A percentile compares a stretch with the other conserved stretches of the same genome.
Evolutionary conservation across 2,329 filamentous ascomycete species (phyloP).

Genomic region (Alternaria sp.): DNA sequence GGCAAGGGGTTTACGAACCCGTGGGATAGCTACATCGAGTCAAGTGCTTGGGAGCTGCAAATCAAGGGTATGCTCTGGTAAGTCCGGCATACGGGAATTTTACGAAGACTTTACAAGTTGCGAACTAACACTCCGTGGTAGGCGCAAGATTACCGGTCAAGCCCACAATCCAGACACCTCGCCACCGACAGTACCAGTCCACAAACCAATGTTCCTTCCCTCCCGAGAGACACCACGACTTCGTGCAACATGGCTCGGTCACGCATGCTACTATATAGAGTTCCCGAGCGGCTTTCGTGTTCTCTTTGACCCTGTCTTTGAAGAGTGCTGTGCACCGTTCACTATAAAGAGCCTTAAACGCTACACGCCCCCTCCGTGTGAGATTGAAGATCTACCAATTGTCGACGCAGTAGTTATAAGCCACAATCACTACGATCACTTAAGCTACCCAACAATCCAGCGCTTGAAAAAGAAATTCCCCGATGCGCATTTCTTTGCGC

Average conservation of each 20-base stretch:
- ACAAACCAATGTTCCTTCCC: constrained; percentile 70
- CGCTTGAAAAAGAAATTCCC: constrained; percentile 75
- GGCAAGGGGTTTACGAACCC: constrained; percentile 65
- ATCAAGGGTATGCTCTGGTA: constrained; percentile 49
- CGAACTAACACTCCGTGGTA: constrained; percentile 17
- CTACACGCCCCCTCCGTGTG: constrained; percentile 78
- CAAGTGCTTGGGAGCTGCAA: constrained; percentile 42
- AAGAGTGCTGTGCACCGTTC: constrained; percentile 82
- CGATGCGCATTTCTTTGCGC: constrained; percentile 85
- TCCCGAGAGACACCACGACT: constrained; percentile 66
- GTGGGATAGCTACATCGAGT: constrained; percentile 60
- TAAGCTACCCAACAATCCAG: constrained; percentile 77
- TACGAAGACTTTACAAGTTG: neutral
- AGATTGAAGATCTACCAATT: constrained; percentile 76
- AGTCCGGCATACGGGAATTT: constrained; percentile 6
- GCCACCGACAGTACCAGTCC: constrained; percentile 70
- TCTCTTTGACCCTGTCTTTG: constrained; percentile 93
- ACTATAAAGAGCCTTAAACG: constrained; percentile 74
- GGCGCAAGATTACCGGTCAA: constrained; percentile 58
- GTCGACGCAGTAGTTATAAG: constrained; percentile 80
- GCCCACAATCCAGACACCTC: constrained; percentile 66
- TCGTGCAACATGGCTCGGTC: constrained; percentile 91
- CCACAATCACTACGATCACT: constrained; percentile 92
- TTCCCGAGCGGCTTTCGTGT: constrained; percentile 86
- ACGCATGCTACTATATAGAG: constrained; percentile 92